Evolutionary conservation across 108 stramenopile species (phyloP).

Genomic region (Stephanodiscus triporus): DNA sequence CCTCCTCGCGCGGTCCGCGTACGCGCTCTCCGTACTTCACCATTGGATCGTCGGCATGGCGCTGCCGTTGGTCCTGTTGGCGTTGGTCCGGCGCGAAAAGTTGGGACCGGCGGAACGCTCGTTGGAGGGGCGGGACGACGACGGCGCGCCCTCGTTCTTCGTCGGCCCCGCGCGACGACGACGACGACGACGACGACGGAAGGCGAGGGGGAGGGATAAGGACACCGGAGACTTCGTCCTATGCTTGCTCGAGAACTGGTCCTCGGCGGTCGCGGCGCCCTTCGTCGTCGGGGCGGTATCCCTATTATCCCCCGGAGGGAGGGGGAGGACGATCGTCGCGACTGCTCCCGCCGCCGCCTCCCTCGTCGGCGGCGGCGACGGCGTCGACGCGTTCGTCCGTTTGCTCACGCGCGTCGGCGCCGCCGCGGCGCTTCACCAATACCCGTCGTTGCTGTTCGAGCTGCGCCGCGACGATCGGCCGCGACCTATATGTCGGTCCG

Average conservation of each 20-base stretch:
- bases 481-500: conserved; percentile 57
- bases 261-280: conserved; percentile 50
- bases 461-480: conserved; percentile 53
- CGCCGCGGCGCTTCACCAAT: conserved; percentile 63
- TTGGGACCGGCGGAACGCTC: conserved; percentile 16
- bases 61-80: conserved; percentile 34
- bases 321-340: conserved; percentile 1
- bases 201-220: conserved; percentile 10
- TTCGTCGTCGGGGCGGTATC: conserved; percentile 24
- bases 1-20: conserved; percentile 5
- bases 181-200: conserved; percentile 16
- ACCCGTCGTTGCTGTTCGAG: conserved; percentile 58
- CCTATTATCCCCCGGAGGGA: not conserved
- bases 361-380: not conserved
- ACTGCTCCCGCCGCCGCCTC: not conserved
- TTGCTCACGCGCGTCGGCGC: conserved; percentile 60
- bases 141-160: not conserved
- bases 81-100: conserved; percentile 25
- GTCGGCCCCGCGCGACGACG: conserved; percentile 8
- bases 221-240: conserved; percentile 52
- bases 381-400: conserved; percentile 23
- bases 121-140: conserved; percentile 1
- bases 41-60: conserved; percentile 37
- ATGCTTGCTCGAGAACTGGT: conserved; percentile 68
- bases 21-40: conserved; percentile 22